phyloP scores from a whole-genome alignment of 2,329 filamentous ascomycete species.

The Neofusicoccum parvum region DNA sequence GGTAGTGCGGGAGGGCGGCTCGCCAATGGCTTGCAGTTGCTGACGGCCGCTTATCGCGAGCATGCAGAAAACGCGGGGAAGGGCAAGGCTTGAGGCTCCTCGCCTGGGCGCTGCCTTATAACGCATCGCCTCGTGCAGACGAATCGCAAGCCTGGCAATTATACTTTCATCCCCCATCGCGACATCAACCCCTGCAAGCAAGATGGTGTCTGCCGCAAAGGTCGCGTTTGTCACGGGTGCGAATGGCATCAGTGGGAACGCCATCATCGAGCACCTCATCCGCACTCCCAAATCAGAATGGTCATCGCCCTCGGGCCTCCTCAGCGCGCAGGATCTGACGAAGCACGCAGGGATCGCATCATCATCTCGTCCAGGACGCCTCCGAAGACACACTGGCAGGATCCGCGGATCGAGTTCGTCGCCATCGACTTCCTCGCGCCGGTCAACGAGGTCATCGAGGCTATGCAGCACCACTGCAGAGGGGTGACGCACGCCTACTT shows the following conservation, averaged over 20 bases:
- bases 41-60: background rate
- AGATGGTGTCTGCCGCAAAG: constrained; percentile 23
- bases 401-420: no score
- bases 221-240: constrained; percentile 39
- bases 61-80: background rate
- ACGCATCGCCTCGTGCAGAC: background rate
- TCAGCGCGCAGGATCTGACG: no score
- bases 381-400: no score
- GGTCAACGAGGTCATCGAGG: no score
- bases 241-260: constrained; percentile 40
- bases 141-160: background rate
- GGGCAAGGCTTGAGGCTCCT: background rate
- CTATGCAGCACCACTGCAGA: no score
- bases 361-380: no score
- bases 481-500: no score
- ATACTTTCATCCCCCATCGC: constrained; percentile 13
- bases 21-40: background rate
- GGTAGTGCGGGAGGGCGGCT: background rate
- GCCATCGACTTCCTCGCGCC: no score
- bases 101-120: background rate
- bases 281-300: constrained; percentile 25
- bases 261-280: constrained; percentile 38
- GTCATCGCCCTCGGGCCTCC: background rate
- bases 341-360: no score
- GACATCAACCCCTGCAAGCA: constrained; percentile 29